These are phyloP conservation scores for Starmera dryadoides DNA, from an alignment of 805 yeast species.

Conservation along the genomic window DNA sequence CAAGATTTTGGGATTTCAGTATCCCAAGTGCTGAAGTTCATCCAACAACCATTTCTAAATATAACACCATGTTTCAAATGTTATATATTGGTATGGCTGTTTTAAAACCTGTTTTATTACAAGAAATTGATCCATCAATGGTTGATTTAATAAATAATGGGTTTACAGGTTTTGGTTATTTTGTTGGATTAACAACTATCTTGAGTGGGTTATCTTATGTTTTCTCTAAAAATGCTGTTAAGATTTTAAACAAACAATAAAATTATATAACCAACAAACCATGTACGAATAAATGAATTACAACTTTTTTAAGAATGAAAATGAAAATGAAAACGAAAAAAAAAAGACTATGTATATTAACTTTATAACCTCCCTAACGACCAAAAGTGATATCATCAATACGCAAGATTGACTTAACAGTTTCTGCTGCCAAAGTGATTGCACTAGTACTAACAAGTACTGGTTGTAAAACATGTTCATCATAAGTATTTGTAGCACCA, in stretches of 20 bases:
- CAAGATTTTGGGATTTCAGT: conserved; percentile 70
- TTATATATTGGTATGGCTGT: conserved; percentile 66
- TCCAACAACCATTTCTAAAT: conserved; percentile 81
- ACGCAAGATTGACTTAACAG: conserved; percentile 91
- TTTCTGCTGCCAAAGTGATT: conserved; percentile 89
- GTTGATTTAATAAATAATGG: conserved; percentile 16
- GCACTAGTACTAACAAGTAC: conserved; percentile 93
- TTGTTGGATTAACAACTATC: conserved; percentile 65
- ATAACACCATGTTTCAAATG: conserved; percentile 92
- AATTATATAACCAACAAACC: background rate
- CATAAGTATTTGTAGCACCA: conserved; percentile 83
- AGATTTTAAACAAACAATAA: conserved; percentile 26
- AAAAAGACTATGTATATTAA: background rate
- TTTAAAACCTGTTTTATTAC: conserved; percentile 41
- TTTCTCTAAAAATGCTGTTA: conserved; percentile 63
- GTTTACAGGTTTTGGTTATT: conserved; percentile 36
- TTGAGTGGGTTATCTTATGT: conserved; percentile 75
- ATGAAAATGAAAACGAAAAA: background rate
- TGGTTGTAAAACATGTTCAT: conserved; percentile 95
- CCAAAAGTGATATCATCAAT: conserved; percentile 96
- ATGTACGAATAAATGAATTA: background rate
- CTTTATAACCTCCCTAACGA: too few relatives aligned
- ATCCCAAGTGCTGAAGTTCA: conserved; percentile 79
- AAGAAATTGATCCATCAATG: conserved; percentile 24
- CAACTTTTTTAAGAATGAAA: background rate